These are phyloP conservation scores for Macrocybe gigantea DNA, from an alignment of 768 basidiomycete species.

Conservation along the genomic window DNA sequence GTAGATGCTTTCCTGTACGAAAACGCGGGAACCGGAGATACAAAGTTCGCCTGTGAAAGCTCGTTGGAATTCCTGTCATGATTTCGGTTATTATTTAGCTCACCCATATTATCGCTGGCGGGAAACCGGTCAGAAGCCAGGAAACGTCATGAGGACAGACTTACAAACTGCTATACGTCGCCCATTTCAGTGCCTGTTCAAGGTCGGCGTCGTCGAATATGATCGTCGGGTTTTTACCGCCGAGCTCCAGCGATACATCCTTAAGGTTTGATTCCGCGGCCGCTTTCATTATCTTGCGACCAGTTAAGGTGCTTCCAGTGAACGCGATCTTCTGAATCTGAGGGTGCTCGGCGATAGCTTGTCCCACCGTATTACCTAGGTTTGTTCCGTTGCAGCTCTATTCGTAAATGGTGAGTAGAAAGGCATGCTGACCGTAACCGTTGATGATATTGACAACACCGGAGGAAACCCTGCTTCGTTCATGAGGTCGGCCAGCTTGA, in stretches of 20 bases:
- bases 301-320: slow-evolving; percentile 76
- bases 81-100: neutral
- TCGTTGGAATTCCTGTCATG: neutral
- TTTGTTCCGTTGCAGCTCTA: slow-evolving; percentile 32
- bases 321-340: slow-evolving; percentile 69
- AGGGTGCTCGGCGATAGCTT: slow-evolving; percentile 53
- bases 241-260: slow-evolving; percentile 74
- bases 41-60: slow-evolving; percentile 52
- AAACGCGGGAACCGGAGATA: slow-evolving; percentile 78
- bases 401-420: slow-evolving; percentile 35
- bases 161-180: slow-evolving; percentile 52
- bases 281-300: slow-evolving; percentile 73
- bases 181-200: slow-evolving; percentile 68
- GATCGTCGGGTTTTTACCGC: slow-evolving; percentile 68
- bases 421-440: slow-evolving; percentile 36
- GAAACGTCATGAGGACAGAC: neutral
- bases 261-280: slow-evolving; percentile 80
- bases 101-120: slow-evolving; percentile 21
- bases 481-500: slow-evolving; percentile 42
- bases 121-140: neutral
- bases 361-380: slow-evolving; percentile 48
- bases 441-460: slow-evolving; percentile 65
- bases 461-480: slow-evolving; percentile 60
- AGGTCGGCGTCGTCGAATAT: slow-evolving; percentile 70
- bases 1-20: slow-evolving; percentile 74